phyloP scores from a whole-genome alignment of 2,329 filamentous ascomycete species.

The Truncatella angustata region DNA sequence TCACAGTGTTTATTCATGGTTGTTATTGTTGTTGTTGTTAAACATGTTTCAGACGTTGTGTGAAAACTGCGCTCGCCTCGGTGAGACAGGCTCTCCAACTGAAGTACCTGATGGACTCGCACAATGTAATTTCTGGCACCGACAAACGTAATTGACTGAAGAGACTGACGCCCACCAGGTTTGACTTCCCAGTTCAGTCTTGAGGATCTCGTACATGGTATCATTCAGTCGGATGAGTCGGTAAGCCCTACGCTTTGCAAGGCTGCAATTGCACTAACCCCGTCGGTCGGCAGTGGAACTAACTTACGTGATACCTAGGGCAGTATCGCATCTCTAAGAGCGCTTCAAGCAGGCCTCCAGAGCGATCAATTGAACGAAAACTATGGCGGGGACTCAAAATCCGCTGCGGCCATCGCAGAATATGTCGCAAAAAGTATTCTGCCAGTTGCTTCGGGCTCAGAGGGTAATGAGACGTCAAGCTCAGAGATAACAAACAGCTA shows the following conservation, averaged over 20 bases:
- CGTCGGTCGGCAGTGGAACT: too few species aligned
- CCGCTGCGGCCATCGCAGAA: background rate
- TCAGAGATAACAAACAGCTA: background rate
- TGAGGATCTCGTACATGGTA: background rate
- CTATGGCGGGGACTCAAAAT: background rate
- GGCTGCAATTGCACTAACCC: background rate
- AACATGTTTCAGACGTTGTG: background rate
- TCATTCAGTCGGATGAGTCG: background rate
- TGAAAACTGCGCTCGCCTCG: too few species aligned
- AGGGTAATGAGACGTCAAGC: background rate
- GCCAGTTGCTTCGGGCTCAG: background rate
- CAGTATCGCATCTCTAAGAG: background rate
- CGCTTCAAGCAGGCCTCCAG: background rate
- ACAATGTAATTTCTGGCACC: background rate
- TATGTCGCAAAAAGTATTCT: constrained; percentile 3
- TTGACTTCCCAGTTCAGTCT: background rate
- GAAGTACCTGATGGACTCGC: background rate
- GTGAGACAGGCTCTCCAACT: background rate
- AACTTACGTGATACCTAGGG: background rate
- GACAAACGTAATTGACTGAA: background rate
- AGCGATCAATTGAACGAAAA: background rate
- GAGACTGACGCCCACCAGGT: background rate
- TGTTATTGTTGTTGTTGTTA: too few species aligned
- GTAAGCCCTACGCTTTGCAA: background rate
- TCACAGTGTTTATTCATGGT: too few species aligned